Evolutionary conservation across 768 basidiomycete species (phyloP), one percentile per base, ranked within the genome.

Genomic region (Lactarius evosmus): DNA sequence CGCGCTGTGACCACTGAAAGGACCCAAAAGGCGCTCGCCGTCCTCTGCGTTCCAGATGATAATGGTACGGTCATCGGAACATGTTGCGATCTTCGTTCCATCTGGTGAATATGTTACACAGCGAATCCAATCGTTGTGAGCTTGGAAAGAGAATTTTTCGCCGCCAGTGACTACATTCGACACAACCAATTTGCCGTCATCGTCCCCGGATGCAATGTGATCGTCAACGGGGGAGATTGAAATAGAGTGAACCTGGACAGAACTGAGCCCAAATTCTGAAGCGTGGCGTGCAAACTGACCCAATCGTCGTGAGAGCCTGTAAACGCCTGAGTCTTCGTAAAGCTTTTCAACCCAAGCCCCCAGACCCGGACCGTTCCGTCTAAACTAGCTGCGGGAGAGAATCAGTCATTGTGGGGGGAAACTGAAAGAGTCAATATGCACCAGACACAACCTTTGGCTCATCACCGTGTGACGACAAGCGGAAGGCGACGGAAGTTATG

Each of bases 71-170:
- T 68, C 67, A 2, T 58, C 44, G 22, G 66, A 63, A 32, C 67
- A 62, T 5, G 66, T 68, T 4, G 55, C 67, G 25, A 68, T 54
- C 50, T 12, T 53, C 41, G 16, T 30, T 14, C 67, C 67, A 22
- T 63, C 61, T 8, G 56, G 61, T 3, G 67, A 67, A 38, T 60
- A 68, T 4, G 54, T 16, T 25, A 68, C 58, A 29, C 62, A 67
- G 29, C 49, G 40, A 4, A 67, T 57, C 60, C 60, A 52, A 19
- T 56, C 14, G 11, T 22, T 9, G 40, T 68, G 61, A 3, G 44
- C 33, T 16, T 14, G 2, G 0, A 4, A 14, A 8, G 16, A 46
- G 17, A 61, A 54, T n/a, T 61, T 56, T n/a, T 2, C 1, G 1
- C 16, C 2, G 8, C 61, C 61, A 14, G 54, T 49, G 7, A 17